Percentiles rank a stretch among this genome's conserved stretches.
Conservation (phyloP, 306 rosid genomes). For the Pyrus communis region DNA sequence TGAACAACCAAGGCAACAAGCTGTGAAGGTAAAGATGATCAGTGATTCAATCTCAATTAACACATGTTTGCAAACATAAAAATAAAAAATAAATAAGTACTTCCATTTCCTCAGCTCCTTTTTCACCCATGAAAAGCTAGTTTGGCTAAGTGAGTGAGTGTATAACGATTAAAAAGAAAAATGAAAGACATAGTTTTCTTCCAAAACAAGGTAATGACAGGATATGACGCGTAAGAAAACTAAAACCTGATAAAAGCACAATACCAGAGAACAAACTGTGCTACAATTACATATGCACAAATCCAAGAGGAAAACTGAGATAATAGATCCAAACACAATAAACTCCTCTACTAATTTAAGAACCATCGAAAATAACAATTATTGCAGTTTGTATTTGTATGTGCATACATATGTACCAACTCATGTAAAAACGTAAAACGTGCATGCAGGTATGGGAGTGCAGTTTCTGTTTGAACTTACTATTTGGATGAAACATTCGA, state of each 20-base stretch:
- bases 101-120: background rate
- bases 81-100: background rate
- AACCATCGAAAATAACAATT: background rate
- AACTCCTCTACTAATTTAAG: background rate
- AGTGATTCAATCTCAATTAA: background rate
- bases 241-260: background rate
- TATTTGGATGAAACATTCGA: conserved; percentile 97
- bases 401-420: background rate
- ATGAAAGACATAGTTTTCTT: background rate
- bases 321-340: background rate
- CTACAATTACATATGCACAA: background rate
- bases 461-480: conserved; percentile 41
- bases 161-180: background rate
- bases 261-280: background rate
- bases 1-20: background rate
- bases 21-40: background rate
- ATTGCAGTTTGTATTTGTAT: too few relatives aligned
- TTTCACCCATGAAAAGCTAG: background rate
- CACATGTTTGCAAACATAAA: background rate
- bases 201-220: background rate
- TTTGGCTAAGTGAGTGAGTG: background rate
- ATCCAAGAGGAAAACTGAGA: background rate
- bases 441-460: background rate
- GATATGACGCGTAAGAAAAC: background rate
- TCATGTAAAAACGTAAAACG: background rate